Evolutionary conservation across 169 alveolate genomes (phyloP).

Genomic region (Plasmodium coatneyi): DNA sequence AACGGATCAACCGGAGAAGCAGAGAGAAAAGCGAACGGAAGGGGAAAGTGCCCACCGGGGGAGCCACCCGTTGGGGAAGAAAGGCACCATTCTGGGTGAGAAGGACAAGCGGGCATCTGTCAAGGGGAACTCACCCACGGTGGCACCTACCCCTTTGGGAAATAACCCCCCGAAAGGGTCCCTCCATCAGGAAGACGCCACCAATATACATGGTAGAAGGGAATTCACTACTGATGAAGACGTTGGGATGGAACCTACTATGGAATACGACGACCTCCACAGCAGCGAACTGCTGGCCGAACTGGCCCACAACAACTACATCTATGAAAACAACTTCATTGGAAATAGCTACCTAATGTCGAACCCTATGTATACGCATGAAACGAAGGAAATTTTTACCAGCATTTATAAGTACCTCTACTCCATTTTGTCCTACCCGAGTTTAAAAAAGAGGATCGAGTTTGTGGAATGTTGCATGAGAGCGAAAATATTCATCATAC

Average conservation of each 20-base stretch:
- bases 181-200: background rate
- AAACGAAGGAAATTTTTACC: slow-evolving; percentile 65
- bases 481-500: slow-evolving; percentile 35
- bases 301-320: slow-evolving; percentile 25
- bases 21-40: background rate
- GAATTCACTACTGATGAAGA: background rate
- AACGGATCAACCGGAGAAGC: background rate
- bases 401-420: slow-evolving; percentile 26
- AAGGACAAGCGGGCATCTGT: background rate
- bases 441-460: slow-evolving; percentile 61
- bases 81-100: background rate
- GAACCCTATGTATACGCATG: slow-evolving; percentile 58
- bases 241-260: background rate
- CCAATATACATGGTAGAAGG: too few species aligned
- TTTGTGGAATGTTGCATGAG: slow-evolving; percentile 49
- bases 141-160: background rate
- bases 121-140: background rate
- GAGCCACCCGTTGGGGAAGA: background rate
- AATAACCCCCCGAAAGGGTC: too few species aligned
- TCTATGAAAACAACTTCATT: slow-evolving; percentile 32
- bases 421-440: slow-evolving; percentile 17
- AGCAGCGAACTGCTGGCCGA: background rate
- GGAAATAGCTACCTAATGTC: slow-evolving; percentile 14
- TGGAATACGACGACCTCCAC: background rate
- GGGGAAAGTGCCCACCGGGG: background rate